Evolutionary conservation across 139 green algal genomes (phyloP), one percentile per base, ranked within the genome.

Genomic region (Desmodesmus armatus): DNA sequence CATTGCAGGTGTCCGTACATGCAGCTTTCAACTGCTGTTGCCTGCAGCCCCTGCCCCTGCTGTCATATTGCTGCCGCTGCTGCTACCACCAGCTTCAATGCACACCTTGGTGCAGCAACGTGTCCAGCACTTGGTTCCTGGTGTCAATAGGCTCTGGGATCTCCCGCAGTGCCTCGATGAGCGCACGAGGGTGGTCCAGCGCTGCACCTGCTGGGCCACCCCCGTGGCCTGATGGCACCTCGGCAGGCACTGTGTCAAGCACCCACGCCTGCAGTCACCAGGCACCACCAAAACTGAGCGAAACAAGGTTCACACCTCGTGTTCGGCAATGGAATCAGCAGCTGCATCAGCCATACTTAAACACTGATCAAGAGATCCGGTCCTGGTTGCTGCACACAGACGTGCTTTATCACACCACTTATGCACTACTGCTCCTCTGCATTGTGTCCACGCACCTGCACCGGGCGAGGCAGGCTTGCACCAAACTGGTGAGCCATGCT

Each of bases 221-320:
- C 3, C 85, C 83, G 29, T n/a, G n/a, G n/a, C n/a, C n/a, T n/a
- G n/a, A n/a, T 2, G 94, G 87, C 29, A 98, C 91, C 70, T 94
- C 87, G 1, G 96, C 96, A 0, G 96, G 96, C 53, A 98, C 90
- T 1, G 96, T 91, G 82, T 98, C 96, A 55, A 99, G 90, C 65
- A 98, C 96, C 96, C 96, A 99, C 25, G 95, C 94, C 91, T 98
- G 90, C 27, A 98, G n/a, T n/a, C n/a, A n/a, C n/a, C n/a, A n/a
- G n/a, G n/a, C n/a, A n/a, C n/a, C n/a, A n/a, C n/a, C n/a, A n/a
- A n/a, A n/a, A n/a, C n/a, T n/a, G n/a, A n/a, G n/a, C n/a, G n/a
- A n/a, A n/a, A n/a, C n/a, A n/a, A n/a, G n/a, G n/a, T n/a, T n/a
- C n/a, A n/a, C n/a, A n/a, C n/a, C n/a, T n/a, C n/a, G n/a, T n/a